Conservation (phyloP, 1,139 yeast genomes). For the Candida mesenterica region DNA sequence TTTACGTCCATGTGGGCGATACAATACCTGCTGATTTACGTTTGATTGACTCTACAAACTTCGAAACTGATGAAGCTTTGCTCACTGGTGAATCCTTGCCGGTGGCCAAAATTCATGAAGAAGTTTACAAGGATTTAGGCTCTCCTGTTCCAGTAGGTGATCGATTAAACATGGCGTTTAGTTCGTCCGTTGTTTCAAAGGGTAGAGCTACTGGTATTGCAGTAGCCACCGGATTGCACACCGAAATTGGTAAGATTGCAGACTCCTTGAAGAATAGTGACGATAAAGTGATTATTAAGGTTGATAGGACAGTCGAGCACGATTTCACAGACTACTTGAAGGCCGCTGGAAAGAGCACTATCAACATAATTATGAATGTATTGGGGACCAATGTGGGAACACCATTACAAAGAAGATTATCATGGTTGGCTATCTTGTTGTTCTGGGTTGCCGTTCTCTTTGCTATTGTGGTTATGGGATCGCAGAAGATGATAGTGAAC, state of each 20-base stretch:
- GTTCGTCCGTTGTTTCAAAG: conserved; percentile 70
- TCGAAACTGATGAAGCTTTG: conserved; percentile 79
- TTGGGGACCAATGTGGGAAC: conserved; percentile 78
- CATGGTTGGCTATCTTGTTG: conserved; percentile 67
- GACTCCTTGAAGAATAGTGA: conserved; percentile 48
- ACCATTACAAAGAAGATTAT: conserved; percentile 64
- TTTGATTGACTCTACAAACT: conserved; percentile 57
- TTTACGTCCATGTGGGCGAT: conserved; percentile 68
- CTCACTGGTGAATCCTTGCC: conserved; percentile 83
- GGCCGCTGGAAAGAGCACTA: conserved; percentile 15
- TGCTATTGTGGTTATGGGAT: conserved; percentile 79
- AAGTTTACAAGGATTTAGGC: conserved; percentile 35
- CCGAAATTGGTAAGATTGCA: conserved; percentile 81
- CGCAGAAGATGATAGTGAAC: conserved; percentile 65
- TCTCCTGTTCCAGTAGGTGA: conserved; percentile 67
- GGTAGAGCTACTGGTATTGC: conserved; percentile 77
- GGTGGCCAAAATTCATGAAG: conserved; percentile 52
- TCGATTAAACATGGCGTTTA: conserved; percentile 68
- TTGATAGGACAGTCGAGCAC: conserved; percentile 18
- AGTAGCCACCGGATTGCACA: conserved; percentile 62
- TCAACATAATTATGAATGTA: conserved; percentile 55
- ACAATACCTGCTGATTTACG: conserved; percentile 79
- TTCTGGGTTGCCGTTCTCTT: conserved; percentile 72
- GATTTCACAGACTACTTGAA: conserved; percentile 15
- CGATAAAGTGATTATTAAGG: conserved; percentile 23